Conservation (phyloP, 495 filamentous ascomycete genomes). For the Penicillium simplicissimum region DNA sequence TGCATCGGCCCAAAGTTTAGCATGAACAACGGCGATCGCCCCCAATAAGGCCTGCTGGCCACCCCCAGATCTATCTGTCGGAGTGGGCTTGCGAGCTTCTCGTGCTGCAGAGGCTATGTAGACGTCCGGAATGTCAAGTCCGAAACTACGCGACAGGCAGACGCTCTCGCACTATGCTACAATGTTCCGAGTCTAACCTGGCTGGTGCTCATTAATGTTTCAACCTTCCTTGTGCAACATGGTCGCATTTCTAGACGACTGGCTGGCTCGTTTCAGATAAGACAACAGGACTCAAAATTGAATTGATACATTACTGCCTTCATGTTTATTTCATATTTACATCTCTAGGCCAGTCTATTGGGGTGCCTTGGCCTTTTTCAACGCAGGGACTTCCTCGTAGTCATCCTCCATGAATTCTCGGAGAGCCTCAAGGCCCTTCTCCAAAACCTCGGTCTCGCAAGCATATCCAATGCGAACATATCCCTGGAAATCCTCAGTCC, state of each 20-base stretch:
- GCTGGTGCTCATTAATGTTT: no score
- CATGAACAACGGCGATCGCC: constrained; percentile 1
- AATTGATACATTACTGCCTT: neutral
- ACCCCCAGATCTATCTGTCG: neutral
- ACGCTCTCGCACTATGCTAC: no score
- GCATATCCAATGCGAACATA: constrained; percentile 81
- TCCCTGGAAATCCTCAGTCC: constrained; percentile 68
- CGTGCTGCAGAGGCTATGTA: neutral
- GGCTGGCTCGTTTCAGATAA: neutral
- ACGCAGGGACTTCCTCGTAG: constrained; percentile 52
- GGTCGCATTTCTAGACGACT: neutral
- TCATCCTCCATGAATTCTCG: constrained; percentile 62
- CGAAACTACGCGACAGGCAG: no score
- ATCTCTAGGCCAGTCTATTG: constrained; percentile 5
- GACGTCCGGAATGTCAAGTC: neutral
- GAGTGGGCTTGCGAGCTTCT: neutral
- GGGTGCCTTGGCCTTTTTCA: constrained; percentile 31
- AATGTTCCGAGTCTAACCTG: no score
- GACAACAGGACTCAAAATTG: neutral
- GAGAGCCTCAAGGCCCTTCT: constrained; percentile 63
- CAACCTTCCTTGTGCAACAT: neutral
- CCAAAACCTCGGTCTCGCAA: constrained; percentile 68
- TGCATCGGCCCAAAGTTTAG: neutral
- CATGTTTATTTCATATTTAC: neutral
- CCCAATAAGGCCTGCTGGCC: neutral